Evolutionary conservation across 2,329 filamentous ascomycete genomes (phyloP), one percentile per base, ranked within the genome.

Genomic region (Fusarium circinatum): DNA sequence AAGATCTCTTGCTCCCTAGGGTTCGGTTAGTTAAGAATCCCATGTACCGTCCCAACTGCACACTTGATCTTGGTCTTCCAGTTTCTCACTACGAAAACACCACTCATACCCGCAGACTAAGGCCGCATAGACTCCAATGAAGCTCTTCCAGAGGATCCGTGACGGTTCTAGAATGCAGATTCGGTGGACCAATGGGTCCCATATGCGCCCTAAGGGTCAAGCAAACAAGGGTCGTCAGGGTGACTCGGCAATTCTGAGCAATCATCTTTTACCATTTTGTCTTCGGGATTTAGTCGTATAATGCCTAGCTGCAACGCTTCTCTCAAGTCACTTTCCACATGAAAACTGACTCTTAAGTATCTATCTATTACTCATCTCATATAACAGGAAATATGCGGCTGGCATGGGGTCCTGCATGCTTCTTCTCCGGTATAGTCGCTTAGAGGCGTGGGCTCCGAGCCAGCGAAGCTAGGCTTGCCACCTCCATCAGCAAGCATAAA

Each of bases 261-360:
- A 59, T 59, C 51, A 51, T 59, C 42, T 59, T 59, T 38, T 42
- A 59, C 24, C 42, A 51, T 59, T 38, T 51, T n/a, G 24, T 51
- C 32, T 22, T 30, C 56, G 56, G 56, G 44, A 59, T 36, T 51
- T 38, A 59, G 45, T 34, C 32, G 26, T 36, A n/a, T 26, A 28
- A 58, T 34, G n/a, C 55, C 39, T 20, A 34, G 34, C n/a, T 49
- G 55, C 24, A 48, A 58, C 41, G 15, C 32, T 49, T 28, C 28
- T 32, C 24, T 39, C 10, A n/a, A 48, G 18, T 58, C 32, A 48
- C 36, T 28, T 26, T 26, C 41, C 30, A n/a, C 41, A 34, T 20
- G 8, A 14, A 36, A 48, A 32, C 22, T 12, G 18, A 32, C 24
- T 49, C 18, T 11, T 28, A 13, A 36, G 34, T 28, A 24, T 32